Evolutionary conservation across 108 stramenopile species (phyloP).

Genomic region (Pseudonitzschia pungens): DNA sequence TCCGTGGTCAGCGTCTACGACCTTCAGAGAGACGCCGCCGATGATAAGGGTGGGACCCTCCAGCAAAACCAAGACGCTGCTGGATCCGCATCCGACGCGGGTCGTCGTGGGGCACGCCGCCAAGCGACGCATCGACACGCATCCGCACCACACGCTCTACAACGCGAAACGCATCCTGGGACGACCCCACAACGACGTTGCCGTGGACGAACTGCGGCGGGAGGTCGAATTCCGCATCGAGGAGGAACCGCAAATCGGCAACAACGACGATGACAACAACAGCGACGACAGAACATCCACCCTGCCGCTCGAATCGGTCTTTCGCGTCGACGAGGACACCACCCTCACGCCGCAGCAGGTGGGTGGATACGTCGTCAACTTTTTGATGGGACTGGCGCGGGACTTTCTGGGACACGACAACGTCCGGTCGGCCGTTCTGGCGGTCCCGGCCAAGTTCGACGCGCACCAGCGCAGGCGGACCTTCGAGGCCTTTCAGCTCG

Average conservation of each 20-base stretch:
- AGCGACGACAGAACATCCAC: background rate
- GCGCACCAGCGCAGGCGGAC: slow-evolving; percentile 81
- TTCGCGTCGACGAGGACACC: slow-evolving; percentile 28
- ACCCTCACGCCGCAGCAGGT: slow-evolving; percentile 70
- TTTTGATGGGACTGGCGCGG: slow-evolving; percentile 69
- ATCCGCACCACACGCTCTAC: slow-evolving; percentile 85
- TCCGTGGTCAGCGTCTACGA: slow-evolving; percentile 83
- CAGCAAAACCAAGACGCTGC: slow-evolving; percentile 23
- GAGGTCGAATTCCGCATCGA: slow-evolving; percentile 79
- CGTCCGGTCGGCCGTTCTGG: slow-evolving; percentile 90
- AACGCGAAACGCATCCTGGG: slow-evolving; percentile 86
- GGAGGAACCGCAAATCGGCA: background rate
- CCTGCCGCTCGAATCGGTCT: slow-evolving; percentile 14
- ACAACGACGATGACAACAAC: background rate
- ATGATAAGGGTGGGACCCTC: slow-evolving; percentile 41
- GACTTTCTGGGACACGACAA: slow-evolving; percentile 86
- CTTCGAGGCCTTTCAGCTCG: slow-evolving; percentile 69
- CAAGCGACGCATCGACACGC: slow-evolving; percentile 74
- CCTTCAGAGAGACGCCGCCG: slow-evolving; percentile 34
- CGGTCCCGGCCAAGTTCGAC: slow-evolving; percentile 96
- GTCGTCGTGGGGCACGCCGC: slow-evolving; percentile 75
- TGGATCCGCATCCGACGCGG: slow-evolving; percentile 70
- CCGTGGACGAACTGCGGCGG: slow-evolving; percentile 48
- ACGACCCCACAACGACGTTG: slow-evolving; percentile 44
- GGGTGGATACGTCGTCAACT: slow-evolving; percentile 73